Evolutionary conservation across 2,329 filamentous ascomycete genomes (phyloP).

Genomic region (Fusarium fujikuroi): DNA sequence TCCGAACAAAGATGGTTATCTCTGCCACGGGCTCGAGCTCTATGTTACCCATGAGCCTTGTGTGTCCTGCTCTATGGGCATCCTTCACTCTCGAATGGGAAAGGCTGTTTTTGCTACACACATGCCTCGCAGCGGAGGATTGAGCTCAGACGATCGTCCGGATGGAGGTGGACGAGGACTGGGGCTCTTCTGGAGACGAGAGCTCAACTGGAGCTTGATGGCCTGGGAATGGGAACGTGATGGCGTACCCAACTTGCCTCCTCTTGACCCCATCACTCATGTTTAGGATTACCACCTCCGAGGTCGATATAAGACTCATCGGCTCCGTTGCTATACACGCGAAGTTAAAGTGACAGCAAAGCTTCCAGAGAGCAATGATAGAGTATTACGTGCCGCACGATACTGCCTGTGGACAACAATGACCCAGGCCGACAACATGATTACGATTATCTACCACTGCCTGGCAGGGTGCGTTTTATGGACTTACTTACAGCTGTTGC

Average conservation of each 20-base stretch:
- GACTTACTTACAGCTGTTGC: conserved; percentile 35
- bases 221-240: conserved; percentile 79
- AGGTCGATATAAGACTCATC: conserved; percentile 51
- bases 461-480: conserved; percentile 32
- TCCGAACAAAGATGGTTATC: conserved; percentile 80
- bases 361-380: conserved; percentile 26
- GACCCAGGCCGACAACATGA: conserved; percentile 14
- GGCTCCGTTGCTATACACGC: conserved; percentile 26
- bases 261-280: conserved; percentile 62
- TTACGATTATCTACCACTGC: conserved; percentile 13
- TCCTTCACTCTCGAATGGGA: conserved; percentile 92
- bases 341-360: conserved; percentile 22
- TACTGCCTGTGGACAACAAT: conserved; percentile 14
- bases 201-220: conserved; percentile 87
- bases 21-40: conserved; percentile 92
- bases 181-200: conserved; percentile 76
- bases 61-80: conserved; percentile 96
- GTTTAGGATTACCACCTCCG: conserved; percentile 59
- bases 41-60: conserved; percentile 97
- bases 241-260: conserved; percentile 51
- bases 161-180: conserved; percentile 69
- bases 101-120: conserved; percentile 82
- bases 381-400: conserved; percentile 27
- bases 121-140: conserved; percentile 83
- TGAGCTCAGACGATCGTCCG: conserved; percentile 79